Evolutionary conservation across 2,329 filamentous ascomycete species (phyloP).

Genomic region (Boeremia exigua): DNA sequence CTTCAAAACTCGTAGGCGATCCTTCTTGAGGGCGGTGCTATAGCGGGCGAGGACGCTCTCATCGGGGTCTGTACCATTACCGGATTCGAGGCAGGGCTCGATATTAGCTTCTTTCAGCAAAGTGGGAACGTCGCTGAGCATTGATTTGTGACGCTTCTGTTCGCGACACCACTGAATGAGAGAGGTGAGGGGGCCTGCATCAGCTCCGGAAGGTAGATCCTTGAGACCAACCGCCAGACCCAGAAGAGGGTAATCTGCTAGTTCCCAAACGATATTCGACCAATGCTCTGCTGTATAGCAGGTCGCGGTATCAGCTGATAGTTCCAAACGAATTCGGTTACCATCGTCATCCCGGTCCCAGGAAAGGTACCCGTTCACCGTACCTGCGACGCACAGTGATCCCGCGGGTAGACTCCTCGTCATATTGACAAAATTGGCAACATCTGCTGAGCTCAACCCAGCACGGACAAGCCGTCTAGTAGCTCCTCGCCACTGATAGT

Average conservation of each 20-base stretch:
- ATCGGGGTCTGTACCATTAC: conserved; percentile 15
- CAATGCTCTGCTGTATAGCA: conserved; percentile 24
- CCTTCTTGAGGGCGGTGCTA: conserved; percentile 13
- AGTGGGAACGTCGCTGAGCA: conserved; percentile 19
- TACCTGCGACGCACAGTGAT: neutral
- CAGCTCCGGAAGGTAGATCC: conserved; percentile 15
- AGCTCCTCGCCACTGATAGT: conserved; percentile 24
- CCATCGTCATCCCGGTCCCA: neutral
- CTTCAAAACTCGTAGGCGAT: neutral
- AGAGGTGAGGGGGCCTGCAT: conserved; percentile 26
- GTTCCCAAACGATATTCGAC: conserved; percentile 11
- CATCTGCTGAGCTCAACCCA: neutral
- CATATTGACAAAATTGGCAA: conserved; percentile 22
- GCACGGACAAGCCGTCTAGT: conserved; percentile 11
- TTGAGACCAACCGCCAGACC: conserved; percentile 21
- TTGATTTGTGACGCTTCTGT: neutral
- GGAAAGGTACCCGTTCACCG: neutral
- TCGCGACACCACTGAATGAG: conserved; percentile 22
- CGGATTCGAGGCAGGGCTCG: conserved; percentile 14
- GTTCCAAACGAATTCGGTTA: neutral
- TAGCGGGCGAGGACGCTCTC: conserved; percentile 10
- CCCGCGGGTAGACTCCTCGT: conserved; percentile 11
- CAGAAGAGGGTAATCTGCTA: conserved; percentile 27
- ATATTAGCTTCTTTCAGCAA: conserved; percentile 16
- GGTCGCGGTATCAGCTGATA: neutral